phyloP scores from a whole-genome alignment of 2,329 filamentous ascomycete species.

The Diaporthe ilicicola region DNA sequence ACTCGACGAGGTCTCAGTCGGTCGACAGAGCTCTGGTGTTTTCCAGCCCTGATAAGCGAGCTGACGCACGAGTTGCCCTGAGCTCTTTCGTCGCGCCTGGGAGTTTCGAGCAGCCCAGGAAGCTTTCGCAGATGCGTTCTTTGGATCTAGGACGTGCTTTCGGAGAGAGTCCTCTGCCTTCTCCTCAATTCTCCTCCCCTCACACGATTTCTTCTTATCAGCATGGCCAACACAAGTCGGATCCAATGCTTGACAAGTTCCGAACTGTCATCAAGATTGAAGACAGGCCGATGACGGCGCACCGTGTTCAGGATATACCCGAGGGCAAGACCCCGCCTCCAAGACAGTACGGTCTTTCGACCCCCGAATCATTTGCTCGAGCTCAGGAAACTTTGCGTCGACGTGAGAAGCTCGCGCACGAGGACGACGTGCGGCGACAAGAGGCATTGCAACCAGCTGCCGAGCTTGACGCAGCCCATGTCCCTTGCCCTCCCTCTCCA shows the following conservation, averaged over 20 bases:
- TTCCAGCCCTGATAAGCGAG: conserved; percentile 69
- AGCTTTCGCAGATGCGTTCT: conserved; percentile 56
- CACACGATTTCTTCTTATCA: conserved; percentile 51
- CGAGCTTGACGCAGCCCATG: conserved; percentile 41
- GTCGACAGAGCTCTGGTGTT: conserved; percentile 69
- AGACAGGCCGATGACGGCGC: conserved; percentile 58
- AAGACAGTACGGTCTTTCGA: conserved; percentile 48
- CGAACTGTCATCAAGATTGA: conserved; percentile 47
- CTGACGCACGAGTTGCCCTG: conserved; percentile 69
- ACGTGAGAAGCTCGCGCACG: conserved; percentile 45
- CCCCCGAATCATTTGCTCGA: conserved; percentile 49
- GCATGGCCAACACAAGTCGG: conserved; percentile 51
- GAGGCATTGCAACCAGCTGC: conserved; percentile 35
- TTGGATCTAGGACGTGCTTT: conserved; percentile 47
- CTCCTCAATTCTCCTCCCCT: conserved; percentile 51
- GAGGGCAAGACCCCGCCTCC: conserved; percentile 48
- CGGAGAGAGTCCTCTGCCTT: conserved; percentile 42
- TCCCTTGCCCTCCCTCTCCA: conserved; percentile 56
- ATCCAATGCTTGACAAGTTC: conserved; percentile 51
- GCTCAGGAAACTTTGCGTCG: conserved; percentile 46
- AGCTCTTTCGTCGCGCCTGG: conserved; percentile 71
- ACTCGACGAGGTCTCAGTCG: conserved; percentile 65
- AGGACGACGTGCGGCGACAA: conserved; percentile 43
- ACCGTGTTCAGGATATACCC: conserved; percentile 49
- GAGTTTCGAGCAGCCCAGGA: conserved; percentile 59